Evolutionary conservation across 2,329 filamentous ascomycete genomes (phyloP).

Genomic region (Lachnum nothofagi): DNA sequence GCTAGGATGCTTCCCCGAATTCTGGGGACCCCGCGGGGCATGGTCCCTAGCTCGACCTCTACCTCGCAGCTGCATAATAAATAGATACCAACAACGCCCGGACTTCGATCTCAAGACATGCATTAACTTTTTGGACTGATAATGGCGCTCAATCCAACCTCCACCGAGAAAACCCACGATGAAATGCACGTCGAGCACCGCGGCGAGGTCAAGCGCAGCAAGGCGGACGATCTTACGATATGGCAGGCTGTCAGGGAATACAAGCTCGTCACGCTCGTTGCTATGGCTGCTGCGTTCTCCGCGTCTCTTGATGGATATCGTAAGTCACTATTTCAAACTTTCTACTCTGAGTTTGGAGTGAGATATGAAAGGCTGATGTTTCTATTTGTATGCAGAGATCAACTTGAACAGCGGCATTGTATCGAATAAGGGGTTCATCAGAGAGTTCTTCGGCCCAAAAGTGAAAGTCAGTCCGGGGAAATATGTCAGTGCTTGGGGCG

Average conservation of each 20-base stretch:
- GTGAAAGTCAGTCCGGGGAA: slow-evolving; percentile 23
- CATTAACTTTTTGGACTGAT: too few species aligned
- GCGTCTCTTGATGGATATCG: slow-evolving; percentile 41
- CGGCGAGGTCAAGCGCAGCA: too few species aligned
- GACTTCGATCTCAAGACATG: too few species aligned
- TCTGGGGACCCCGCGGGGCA: too few species aligned
- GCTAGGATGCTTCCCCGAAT: too few species aligned
- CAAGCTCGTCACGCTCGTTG: slow-evolving; percentile 34
- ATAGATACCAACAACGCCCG: too few species aligned
- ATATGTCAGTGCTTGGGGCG: slow-evolving; percentile 21
- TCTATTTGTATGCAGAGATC: slow-evolving; percentile 18
- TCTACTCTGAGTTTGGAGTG: neutral
- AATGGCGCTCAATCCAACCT: too few species aligned
- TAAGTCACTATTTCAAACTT: slow-evolving; percentile 3
- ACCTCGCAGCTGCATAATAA: too few species aligned
- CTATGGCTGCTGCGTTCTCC: slow-evolving; percentile 39
- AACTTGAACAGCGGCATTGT: slow-evolving; percentile 23
- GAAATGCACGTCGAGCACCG: too few species aligned
- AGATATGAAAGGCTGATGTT: neutral
- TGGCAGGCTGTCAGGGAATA: slow-evolving; percentile 36
- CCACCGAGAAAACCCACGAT: too few species aligned
- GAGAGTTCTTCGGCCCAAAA: slow-evolving; percentile 13
- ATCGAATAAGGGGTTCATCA: slow-evolving; percentile 21
- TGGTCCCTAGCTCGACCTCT: too few species aligned
- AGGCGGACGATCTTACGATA: slow-evolving; percentile 36